Conservation (phyloP, 192 early-diverging fungal species). For the Umbelopsis vinacea region DNA sequence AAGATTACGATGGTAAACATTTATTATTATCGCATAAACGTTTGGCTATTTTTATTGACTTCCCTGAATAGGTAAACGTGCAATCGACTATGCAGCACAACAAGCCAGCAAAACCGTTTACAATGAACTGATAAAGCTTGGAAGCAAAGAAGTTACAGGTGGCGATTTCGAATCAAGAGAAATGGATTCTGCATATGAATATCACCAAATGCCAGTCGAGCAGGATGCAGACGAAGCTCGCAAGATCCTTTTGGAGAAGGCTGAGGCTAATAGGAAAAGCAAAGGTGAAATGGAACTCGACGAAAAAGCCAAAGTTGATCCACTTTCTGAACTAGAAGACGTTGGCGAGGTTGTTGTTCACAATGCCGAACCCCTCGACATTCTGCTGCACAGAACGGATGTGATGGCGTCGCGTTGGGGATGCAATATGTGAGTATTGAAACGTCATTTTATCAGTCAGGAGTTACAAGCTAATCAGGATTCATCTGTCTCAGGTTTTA, state of each 20-base stretch:
- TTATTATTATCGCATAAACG: background rate
- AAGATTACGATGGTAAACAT: slow-evolving; percentile 30
- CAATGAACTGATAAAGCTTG: slow-evolving; percentile 13
- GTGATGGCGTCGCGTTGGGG: slow-evolving; percentile 38
- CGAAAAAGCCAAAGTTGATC: slow-evolving; percentile 27
- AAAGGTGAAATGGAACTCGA: slow-evolving; percentile 27
- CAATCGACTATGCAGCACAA: slow-evolving; percentile 21
- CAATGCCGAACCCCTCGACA: slow-evolving; percentile 42
- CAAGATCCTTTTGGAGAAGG: slow-evolving; percentile 29
- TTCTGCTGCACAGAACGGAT: slow-evolving; percentile 54
- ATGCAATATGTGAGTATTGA: slow-evolving; percentile 43
- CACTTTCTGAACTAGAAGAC: slow-evolving; percentile 30
- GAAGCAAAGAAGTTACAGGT: background rate
- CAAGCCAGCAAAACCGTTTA: slow-evolving; percentile 6
- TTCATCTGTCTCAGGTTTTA: slow-evolving; percentile 42
- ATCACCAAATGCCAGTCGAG: slow-evolving; percentile 43
- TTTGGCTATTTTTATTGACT: background rate
- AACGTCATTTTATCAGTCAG: background rate
- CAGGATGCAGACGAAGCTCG: slow-evolving; percentile 39
- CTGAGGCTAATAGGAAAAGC: background rate
- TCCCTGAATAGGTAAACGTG: slow-evolving; percentile 9
- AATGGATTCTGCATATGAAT: slow-evolving; percentile 34
- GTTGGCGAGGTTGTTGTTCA: slow-evolving; percentile 37
- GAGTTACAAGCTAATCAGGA: background rate
- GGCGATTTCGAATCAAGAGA: slow-evolving; percentile 7